Evolutionary conservation across 306 rosid species (phyloP).

Genomic region (Rubus parviflorus): DNA sequence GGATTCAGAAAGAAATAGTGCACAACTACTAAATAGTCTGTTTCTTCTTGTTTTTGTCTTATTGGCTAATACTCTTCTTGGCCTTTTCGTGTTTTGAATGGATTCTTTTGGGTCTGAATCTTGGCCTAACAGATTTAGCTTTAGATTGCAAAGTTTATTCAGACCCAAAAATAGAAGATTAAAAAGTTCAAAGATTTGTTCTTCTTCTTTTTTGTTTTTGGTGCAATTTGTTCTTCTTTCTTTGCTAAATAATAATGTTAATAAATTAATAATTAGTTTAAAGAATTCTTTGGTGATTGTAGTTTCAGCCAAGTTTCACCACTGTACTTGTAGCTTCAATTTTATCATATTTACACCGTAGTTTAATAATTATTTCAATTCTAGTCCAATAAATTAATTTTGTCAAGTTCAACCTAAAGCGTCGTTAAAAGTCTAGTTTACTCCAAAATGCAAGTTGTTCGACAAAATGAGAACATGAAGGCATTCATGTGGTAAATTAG

Average conservation of each 20-base stretch:
- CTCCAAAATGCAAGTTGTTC: neutral
- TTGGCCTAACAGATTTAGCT: neutral
- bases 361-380: no score
- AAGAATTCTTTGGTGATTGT: neutral
- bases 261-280: no score
- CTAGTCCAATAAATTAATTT: no score
- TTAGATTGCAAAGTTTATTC: neutral
- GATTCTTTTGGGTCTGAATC: neutral
- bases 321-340: neutral
- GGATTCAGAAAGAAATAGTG: neutral
- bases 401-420: no score
- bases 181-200: no score
- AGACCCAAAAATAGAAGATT: neutral
- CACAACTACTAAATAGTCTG: conserved; percentile 30
- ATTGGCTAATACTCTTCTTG: conserved; percentile 5
- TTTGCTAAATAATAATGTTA: no score
- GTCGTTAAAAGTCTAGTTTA: neutral
- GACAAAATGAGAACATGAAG: no score
- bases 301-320: neutral
- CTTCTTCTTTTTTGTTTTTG: no score
- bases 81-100: neutral
- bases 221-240: no score
- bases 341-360: neutral
- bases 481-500: no score
- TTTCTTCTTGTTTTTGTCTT: conserved; percentile 8